Base-by-base conservation (phyloP, 768 basidiomycete genomes). In the Brasilioporus rufonigricans region DNA sequence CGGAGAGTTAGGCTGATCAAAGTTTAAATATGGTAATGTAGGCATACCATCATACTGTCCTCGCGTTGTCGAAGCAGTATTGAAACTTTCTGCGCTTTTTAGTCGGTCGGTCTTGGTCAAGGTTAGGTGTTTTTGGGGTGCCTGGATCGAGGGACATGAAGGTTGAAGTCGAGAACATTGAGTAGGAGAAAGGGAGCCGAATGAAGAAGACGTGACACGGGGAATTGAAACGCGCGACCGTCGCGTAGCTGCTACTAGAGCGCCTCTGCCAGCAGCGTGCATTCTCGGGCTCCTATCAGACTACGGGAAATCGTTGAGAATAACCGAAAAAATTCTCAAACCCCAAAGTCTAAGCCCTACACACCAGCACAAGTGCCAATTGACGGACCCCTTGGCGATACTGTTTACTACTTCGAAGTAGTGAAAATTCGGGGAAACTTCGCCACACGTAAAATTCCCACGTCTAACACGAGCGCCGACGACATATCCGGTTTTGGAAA, bases 21-120 rank as follows among this genome's bases (percentile, higher is more conserved):
- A n/a, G n/a, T n/a, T n/a, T n/a, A n/a, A n/a, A n/a, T n/a, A n/a
- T n/a, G n/a, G n/a, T n/a, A n/a, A n/a, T n/a, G n/a, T n/a, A n/a
- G n/a, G 10, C 58, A 44, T 51, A 70, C 68, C 68, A 47, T 72
- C 68, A 12, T 70, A 71, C 0, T 40, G 40, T 27, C 54, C 52
- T 45, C 2, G 54, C 27, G n/a, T 24, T 1, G 44, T 26, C 16
- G 43, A 43, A n/a, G 39, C 36, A 32, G 47, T 26, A 2, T 49
- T 44, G 29, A 57, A 52, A 16, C 33, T 23, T 52, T 49, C 60
- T 21, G 44, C 14, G 14, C 46, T 14, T 16, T 49, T 52, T 19
- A 10, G 23, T 23, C 5, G 27, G 36, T 45, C 27, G 12, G 5
- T 26, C 40, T 24, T 48, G 1, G n/a, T 3, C 9, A 50, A 13